Evolutionary conservation across 2,329 filamentous ascomycete genomes (phyloP).

Genomic region (Microdochium trichocladiopsis): DNA sequence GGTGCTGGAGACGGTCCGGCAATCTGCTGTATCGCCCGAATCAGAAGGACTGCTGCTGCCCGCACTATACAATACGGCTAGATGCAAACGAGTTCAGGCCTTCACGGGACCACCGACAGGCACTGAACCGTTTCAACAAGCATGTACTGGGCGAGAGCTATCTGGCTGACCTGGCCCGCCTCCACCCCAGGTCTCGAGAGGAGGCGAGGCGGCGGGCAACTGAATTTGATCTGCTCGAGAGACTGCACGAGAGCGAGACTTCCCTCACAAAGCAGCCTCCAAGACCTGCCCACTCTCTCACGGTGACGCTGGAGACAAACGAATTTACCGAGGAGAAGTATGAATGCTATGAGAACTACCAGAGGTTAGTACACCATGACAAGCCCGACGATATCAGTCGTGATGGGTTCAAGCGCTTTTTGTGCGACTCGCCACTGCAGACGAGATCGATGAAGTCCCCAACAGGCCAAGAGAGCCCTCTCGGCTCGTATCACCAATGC

Average conservation of each 20-base stretch:
- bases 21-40: constrained; percentile 72
- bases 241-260: constrained; percentile 64
- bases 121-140: constrained; percentile 69
- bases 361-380: constrained; percentile 66
- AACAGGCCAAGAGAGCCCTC: constrained; percentile 42
- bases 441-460: constrained; percentile 32
- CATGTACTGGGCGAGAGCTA: constrained; percentile 65
- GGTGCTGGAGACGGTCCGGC: constrained; percentile 71
- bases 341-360: constrained; percentile 66
- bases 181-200: constrained; percentile 61
- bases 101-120: constrained; percentile 65
- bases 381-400: constrained; percentile 48
- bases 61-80: constrained; percentile 78
- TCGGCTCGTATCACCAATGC: constrained; percentile 77
- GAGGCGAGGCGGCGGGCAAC: constrained; percentile 56
- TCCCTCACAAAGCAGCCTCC: constrained; percentile 47
- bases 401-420: constrained; percentile 60
- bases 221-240: constrained; percentile 58
- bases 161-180: constrained; percentile 52
- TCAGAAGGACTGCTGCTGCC: constrained; percentile 76
- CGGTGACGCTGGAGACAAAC: constrained; percentile 64
- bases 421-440: constrained; percentile 63
- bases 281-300: constrained; percentile 59
- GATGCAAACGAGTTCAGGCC: constrained; percentile 59
- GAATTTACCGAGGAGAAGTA: constrained; percentile 73